phyloP scores from a whole-genome alignment of 2,329 filamentous ascomycete genomes.

The Hymenoscyphus salicellus region DNA sequence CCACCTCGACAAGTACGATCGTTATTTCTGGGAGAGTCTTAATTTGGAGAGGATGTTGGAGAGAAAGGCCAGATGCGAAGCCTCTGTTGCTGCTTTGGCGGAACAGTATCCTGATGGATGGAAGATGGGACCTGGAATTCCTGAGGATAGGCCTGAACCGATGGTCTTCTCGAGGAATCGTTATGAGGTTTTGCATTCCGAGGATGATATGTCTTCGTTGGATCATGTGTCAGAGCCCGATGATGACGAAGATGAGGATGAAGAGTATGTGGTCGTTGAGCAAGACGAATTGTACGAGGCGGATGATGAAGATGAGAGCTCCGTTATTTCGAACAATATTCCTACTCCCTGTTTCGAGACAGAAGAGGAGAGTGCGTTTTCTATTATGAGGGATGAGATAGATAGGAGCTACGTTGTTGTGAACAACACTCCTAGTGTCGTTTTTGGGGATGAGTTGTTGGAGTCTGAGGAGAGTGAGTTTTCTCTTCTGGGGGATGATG shows the following conservation, averaged over 20 bases:
- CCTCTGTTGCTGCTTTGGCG: background rate
- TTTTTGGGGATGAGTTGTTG: background rate
- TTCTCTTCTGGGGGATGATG: background rate
- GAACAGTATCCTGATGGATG: background rate
- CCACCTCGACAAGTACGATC: background rate
- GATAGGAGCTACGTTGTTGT: too few relatives aligned
- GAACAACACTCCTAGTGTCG: background rate
- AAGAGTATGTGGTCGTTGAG: too few relatives aligned
- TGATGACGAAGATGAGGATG: background rate
- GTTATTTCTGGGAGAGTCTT: background rate
- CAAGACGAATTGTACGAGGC: too few relatives aligned
- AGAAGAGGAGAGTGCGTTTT: too few relatives aligned
- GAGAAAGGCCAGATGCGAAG: background rate
- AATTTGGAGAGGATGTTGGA: background rate
- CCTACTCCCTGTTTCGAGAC: too few relatives aligned
- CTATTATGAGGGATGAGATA: too few relatives aligned
- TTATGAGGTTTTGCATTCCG: background rate
- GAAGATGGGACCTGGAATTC: background rate
- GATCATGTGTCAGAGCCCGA: background rate
- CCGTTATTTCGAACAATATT: too few relatives aligned
- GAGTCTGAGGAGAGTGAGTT: background rate
- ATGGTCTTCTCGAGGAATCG: background rate
- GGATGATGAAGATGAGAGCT: too few relatives aligned
- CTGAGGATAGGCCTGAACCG: background rate
- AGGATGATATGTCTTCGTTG: background rate